A percentile compares a stretch with the other conserved stretches of the same genome.
Evolutionary conservation across 192 early-diverging fungal genomes (phyloP).

Genomic region (Mortierella alpina): DNA sequence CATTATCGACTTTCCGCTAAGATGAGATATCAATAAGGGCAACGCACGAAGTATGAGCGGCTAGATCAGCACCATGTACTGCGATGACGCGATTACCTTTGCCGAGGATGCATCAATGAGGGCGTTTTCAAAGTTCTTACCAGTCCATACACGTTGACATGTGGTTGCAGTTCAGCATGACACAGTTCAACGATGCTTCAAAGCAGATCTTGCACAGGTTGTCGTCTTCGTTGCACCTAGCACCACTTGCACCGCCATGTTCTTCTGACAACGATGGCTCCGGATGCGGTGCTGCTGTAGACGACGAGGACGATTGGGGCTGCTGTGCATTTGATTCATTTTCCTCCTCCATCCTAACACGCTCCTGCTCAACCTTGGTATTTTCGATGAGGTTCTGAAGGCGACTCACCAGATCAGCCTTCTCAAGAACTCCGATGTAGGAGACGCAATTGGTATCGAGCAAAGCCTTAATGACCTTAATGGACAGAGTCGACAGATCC

Average conservation of each 20-base stretch:
- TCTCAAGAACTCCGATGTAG: conserved; percentile 75
- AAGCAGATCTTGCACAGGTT: conserved; percentile 83
- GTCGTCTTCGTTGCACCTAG: conserved; percentile 56
- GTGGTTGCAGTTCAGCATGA: conserved; percentile 87
- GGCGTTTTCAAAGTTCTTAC: conserved; percentile 8
- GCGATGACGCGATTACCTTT: background rate
- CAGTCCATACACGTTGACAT: conserved; percentile 84
- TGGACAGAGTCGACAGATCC: conserved; percentile 21
- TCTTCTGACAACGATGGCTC: background rate
- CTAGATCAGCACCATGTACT: background rate
- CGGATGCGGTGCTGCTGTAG: background rate
- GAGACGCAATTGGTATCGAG: conserved; percentile 74
- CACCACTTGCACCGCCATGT: conserved; percentile 1
- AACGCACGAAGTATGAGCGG: background rate
- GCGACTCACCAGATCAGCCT: conserved; percentile 73
- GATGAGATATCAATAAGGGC: background rate
- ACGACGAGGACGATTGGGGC: background rate
- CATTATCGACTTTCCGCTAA: conserved; percentile 52
- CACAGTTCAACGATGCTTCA: conserved; percentile 81
- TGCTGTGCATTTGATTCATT: background rate
- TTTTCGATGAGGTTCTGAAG: conserved; percentile 71
- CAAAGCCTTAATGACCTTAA: conserved; percentile 73
- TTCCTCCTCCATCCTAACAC: conserved; percentile 6
- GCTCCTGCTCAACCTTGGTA: conserved; percentile 57
- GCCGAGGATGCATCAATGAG: background rate